These are phyloP conservation scores for Wickerhamiella parazyma DNA, from an alignment of 805 yeast species.

Conservation along the genomic window DNA sequence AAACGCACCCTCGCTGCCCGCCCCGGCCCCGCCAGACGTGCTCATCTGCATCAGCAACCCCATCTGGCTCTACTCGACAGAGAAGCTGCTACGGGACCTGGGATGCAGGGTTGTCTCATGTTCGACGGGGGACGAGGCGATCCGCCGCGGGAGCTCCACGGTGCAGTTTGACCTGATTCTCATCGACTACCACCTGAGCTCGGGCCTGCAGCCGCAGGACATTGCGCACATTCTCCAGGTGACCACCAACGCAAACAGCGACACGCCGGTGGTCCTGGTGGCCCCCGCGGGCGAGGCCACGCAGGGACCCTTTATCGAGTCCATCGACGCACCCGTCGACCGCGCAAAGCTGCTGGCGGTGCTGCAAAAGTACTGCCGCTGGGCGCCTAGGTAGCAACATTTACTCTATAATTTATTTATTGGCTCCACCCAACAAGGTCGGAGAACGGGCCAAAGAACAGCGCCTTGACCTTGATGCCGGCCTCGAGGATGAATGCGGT, in stretches of 20 bases:
- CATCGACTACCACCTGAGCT: constrained; percentile 42
- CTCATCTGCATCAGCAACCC: constrained; percentile 81
- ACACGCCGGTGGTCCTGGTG: constrained; percentile 71
- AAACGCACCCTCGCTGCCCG: neutral
- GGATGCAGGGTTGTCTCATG: constrained; percentile 76
- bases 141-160: constrained; percentile 67
- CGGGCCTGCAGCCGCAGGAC: constrained; percentile 42
- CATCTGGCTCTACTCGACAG: constrained; percentile 54
- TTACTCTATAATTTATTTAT: neutral
- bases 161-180: constrained; percentile 75
- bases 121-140: constrained; percentile 66
- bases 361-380: constrained; percentile 23
- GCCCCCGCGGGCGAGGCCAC: constrained; percentile 18
- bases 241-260: constrained; percentile 64
- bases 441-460: too few relatives aligned
- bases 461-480: neutral
- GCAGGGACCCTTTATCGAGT: constrained; percentile 41
- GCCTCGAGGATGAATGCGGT: neutral
- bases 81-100: constrained; percentile 45
- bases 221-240: constrained; percentile 67
- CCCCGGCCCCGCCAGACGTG: constrained; percentile 30
- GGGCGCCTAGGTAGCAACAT: constrained; percentile 20
- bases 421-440: neutral
- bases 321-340: constrained; percentile 58
- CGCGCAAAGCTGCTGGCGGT: constrained; percentile 25